Base-by-base conservation (phyloP, 192 early-diverging fungal species). In the Backusella morwellensis region DNA sequence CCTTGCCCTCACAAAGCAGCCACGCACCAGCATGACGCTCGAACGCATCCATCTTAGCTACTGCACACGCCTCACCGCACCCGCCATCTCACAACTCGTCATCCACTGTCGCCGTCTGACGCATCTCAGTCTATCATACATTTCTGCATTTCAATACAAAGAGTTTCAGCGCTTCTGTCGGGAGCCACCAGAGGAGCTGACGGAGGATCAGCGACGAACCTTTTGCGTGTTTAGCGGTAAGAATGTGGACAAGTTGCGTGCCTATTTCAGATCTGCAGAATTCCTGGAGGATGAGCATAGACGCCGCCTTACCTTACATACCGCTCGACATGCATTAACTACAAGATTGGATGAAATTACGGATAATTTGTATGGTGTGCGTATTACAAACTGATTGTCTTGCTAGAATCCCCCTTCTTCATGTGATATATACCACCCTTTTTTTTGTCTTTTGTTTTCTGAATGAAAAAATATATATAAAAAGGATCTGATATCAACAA, bases 181-280 rank as follows among this genome's bases (percentile, higher is more conserved):
- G 40, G 72, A 77, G n/a, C 82, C 88, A 4, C 88, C 88, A 12
- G 84, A 81, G 63, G 88, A 89, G 41, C 83, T 86, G 44, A 88
- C 84, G 29, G 75, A 72, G 4, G 86, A 87, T 68, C 86, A 88
- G 56, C 82, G 85, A 32, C 78, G 86, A 32, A 80, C 85, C 0
- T 89, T 89, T 82, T 89, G 88, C 81, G 88, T 89, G 5, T 89
- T 89, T 70, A 86, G 85, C 36, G 88, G 88, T 3, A 86, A 88
- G 78, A 87, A 87, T 38, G 88, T 89, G 7, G 72, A 84, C 59
- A 87, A 87, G 6, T 70, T 89, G 47, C 68, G 86, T 75, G 77
- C 75, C 1, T 85, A 78, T 70, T 85, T 89, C 47, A 50, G 42
- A 19, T 42, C 44, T 50, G n/a, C 68, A n/a, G 38, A 40, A 40